Percentiles rank a stretch among this genome's conserved stretches.
phyloP scores from a whole-genome alignment of 139 green algal species.

The Chlamydomonas eustigma region DNA sequence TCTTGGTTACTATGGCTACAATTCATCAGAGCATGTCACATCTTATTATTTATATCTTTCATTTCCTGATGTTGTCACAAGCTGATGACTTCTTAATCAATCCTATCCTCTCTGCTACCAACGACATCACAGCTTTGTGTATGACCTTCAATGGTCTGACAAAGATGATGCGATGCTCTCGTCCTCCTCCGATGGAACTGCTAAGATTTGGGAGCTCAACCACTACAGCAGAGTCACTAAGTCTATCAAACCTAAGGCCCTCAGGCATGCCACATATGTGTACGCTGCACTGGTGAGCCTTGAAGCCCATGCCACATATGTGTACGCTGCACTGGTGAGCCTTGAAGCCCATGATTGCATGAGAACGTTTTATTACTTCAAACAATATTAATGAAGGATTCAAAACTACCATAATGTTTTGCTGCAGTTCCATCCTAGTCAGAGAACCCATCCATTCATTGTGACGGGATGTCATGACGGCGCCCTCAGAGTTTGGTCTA shows the following conservation, averaged over 20 bases:
- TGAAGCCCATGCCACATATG: neutral
- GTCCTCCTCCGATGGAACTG: slow-evolving; percentile 43
- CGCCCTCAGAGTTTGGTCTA: slow-evolving; percentile 18
- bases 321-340: neutral
- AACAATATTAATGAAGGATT: too few species aligned
- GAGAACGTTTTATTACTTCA: too few species aligned
- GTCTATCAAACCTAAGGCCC: slow-evolving; percentile 17
- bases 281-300: slow-evolving; percentile 23
- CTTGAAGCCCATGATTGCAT: too few species aligned
- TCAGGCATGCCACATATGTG: slow-evolving; percentile 39
- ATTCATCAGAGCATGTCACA: too few species aligned
- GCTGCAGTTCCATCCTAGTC: slow-evolving; percentile 34
- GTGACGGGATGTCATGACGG: slow-evolving; percentile 28
- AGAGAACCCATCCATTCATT: slow-evolving; percentile 12
- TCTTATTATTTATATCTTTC: too few species aligned
- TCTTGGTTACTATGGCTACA: too few species aligned
- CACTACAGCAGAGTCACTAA: neutral
- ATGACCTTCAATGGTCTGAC: slow-evolving; percentile 36
- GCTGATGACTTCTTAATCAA: too few species aligned
- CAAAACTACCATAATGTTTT: too few species aligned
- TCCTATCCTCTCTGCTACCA: too few species aligned
- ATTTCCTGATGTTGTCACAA: too few species aligned
- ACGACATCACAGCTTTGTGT: slow-evolving; percentile 30
- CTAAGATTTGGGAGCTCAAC: slow-evolving; percentile 27
- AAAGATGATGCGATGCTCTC: slow-evolving; percentile 40